Evolutionary conservation across 2,329 filamentous ascomycete species (phyloP).

Genomic region (Apiospora rasikravindrae): DNA sequence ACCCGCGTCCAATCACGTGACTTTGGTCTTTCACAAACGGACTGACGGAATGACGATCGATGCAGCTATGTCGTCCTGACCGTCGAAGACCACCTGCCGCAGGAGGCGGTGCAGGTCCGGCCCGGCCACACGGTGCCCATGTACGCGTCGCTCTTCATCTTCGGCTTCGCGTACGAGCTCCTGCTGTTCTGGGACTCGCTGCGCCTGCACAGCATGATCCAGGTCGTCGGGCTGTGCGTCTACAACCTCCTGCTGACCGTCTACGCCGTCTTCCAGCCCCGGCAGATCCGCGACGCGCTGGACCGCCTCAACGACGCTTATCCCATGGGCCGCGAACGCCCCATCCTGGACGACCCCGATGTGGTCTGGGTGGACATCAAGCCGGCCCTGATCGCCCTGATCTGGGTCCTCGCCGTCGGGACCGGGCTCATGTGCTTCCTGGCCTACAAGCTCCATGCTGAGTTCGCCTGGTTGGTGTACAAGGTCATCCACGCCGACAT

Average conservation of each 20-base stretch:
- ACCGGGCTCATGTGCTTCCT: not conserved
- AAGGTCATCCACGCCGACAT: conserved; percentile 6
- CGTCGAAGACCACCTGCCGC: not conserved
- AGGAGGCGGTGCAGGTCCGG: not conserved
- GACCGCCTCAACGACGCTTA: not conserved
- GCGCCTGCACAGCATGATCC: conserved; percentile 2
- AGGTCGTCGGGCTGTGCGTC: not conserved
- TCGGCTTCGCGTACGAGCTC: not conserved
- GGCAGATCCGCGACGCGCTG: not conserved
- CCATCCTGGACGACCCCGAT: not conserved
- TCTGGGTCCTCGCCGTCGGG: not conserved
- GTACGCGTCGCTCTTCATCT: conserved; percentile 1
- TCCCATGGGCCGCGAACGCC: not conserved
- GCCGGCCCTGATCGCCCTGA: not conserved
- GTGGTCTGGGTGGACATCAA: not conserved
- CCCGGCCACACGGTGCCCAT: not conserved
- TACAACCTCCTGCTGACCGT: not conserved
- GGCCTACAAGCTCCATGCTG: not conserved
- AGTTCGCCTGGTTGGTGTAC: conserved; percentile 1
- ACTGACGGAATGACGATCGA: not conserved
- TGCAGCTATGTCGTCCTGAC: not conserved
- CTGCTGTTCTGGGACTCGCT: conserved; percentile 4
- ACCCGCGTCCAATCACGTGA: not conserved
- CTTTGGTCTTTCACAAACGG: not conserved
- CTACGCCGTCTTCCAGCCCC: not conserved